These are phyloP conservation scores for Dipodascopsis tothii DNA, from an alignment of 805 yeast species.

Conservation along the genomic window DNA sequence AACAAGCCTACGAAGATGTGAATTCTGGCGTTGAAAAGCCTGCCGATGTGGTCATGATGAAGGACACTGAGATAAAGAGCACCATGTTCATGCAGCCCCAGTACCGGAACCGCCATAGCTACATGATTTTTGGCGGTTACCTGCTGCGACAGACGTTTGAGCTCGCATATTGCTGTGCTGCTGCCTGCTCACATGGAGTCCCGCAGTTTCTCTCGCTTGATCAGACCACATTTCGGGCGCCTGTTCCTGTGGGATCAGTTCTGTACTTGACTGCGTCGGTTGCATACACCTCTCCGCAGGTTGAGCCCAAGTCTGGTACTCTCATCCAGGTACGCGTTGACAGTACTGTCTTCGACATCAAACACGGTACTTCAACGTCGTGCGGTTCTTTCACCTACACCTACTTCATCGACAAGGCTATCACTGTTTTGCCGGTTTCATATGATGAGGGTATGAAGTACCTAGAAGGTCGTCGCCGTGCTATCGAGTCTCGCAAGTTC, in stretches of 20 bases:
- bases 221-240: slow-evolving; percentile 84
- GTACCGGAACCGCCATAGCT: slow-evolving; percentile 87
- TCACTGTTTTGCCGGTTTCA: slow-evolving; percentile 76
- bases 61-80: slow-evolving; percentile 60
- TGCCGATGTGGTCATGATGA: slow-evolving; percentile 37
- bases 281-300: slow-evolving; percentile 70
- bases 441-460: slow-evolving; percentile 90
- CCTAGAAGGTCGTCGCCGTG: slow-evolving; percentile 84
- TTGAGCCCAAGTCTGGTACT: slow-evolving; percentile 46
- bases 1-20: slow-evolving; percentile 20
- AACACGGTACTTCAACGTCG: slow-evolving; percentile 52
- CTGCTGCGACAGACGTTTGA: slow-evolving; percentile 87
- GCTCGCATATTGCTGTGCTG: slow-evolving; percentile 86
- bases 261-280: slow-evolving; percentile 74
- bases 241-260: slow-evolving; percentile 93
- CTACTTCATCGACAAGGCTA: slow-evolving; percentile 56
- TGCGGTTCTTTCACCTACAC: slow-evolving; percentile 87
- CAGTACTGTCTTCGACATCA: slow-evolving; percentile 65
- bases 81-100: slow-evolving; percentile 94
- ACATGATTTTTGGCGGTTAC: slow-evolving; percentile 93
- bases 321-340: slow-evolving; percentile 84
- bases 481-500: slow-evolving; percentile 38
- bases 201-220: slow-evolving; percentile 88
- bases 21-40: slow-evolving; percentile 24
- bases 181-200: slow-evolving; percentile 73